These are phyloP conservation scores for Naegleria lovaniensis DNA, from an alignment of 208 protist genomes.

Conservation along the genomic window DNA sequence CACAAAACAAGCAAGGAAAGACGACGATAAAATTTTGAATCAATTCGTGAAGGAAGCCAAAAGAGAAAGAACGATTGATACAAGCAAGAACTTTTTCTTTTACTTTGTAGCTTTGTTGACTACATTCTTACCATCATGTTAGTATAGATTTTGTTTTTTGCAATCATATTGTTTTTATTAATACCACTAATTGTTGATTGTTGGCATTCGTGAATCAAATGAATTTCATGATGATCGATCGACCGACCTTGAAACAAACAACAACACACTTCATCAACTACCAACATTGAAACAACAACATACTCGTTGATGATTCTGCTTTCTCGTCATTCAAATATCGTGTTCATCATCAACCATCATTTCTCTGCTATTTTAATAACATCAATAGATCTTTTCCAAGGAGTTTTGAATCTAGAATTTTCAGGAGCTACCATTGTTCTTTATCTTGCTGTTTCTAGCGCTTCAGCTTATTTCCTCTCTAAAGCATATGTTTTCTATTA, in stretches of 20 bases:
- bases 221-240: not conserved
- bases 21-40: not conserved
- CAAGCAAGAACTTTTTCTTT: constrained; percentile 13
- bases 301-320: no score
- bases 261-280: no score
- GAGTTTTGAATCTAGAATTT: constrained; percentile 8
- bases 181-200: no score
- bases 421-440: not conserved
- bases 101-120: not conserved
- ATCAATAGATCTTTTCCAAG: constrained; percentile 18
- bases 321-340: no score
- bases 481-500: not conserved
- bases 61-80: not conserved
- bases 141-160: not conserved
- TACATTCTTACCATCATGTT: constrained; percentile 9
- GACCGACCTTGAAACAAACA: no score
- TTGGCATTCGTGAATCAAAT: not conserved
- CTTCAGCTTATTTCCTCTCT: not conserved
- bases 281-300: no score
- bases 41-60: not conserved
- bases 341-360: not conserved
- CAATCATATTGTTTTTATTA: no score
- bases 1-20: not conserved
- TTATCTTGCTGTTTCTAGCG: not conserved
- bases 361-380: not conserved